These are phyloP conservation scores for Basidiobolus meristosporus DNA, from an alignment of 371 early-diverging fungal genomes.

Conservation along the genomic window DNA sequence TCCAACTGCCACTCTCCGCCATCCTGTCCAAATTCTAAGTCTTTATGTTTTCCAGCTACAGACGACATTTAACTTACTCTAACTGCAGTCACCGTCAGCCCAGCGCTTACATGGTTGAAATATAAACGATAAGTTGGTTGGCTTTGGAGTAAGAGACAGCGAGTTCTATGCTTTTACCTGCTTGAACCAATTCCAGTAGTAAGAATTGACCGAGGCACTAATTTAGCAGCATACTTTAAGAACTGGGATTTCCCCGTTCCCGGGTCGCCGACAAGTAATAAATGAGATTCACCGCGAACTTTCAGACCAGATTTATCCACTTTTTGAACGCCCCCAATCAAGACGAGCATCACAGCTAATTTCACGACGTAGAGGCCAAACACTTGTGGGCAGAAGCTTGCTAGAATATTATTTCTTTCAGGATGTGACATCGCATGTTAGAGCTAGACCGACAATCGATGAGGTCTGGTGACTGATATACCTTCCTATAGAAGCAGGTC, in stretches of 20 bases:
- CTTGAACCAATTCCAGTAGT: constrained; percentile 68
- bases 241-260: constrained; percentile 78
- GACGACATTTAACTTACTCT: not conserved
- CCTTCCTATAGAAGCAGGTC: constrained; percentile 74
- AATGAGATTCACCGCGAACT: constrained; percentile 56
- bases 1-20: constrained; percentile 52
- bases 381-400: constrained; percentile 35
- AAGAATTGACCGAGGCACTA: constrained; percentile 39
- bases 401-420: constrained; percentile 25
- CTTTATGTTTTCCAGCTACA: not conserved
- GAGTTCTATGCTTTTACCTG: too few relatives aligned
- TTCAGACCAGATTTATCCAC: constrained; percentile 22
- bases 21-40: constrained; percentile 25
- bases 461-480: too few relatives aligned
- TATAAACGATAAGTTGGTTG: not conserved
- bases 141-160: too few relatives aligned
- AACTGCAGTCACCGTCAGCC: constrained; percentile 61
- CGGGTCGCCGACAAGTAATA: constrained; percentile 69
- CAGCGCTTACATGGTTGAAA: constrained; percentile 15
- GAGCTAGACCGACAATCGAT: too few relatives aligned
- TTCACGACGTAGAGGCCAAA: constrained; percentile 39
- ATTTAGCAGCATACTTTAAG: constrained; percentile 30
- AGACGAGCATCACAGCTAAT: constrained; percentile 33
- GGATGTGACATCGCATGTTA: constrained; percentile 35
- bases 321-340: constrained; percentile 33